Evolutionary conservation across 2,329 filamentous ascomycete genomes (phyloP).

Genomic region (Aureobasidium zeae): DNA sequence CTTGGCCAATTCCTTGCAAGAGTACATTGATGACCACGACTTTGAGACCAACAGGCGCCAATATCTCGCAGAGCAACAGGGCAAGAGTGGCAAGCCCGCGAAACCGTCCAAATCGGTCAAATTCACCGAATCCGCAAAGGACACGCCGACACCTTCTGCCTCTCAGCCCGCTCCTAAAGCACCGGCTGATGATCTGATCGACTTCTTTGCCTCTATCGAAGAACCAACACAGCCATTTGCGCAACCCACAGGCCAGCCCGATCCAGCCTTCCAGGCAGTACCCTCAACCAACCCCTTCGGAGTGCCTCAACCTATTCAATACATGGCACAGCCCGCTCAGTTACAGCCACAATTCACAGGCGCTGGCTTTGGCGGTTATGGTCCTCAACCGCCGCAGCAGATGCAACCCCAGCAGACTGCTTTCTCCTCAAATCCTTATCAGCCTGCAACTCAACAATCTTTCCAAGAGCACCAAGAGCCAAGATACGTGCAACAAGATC

Average conservation of each 20-base stretch:
- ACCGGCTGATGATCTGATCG: constrained; percentile 71
- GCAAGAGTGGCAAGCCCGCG: constrained; percentile 45
- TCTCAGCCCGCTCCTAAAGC: constrained; percentile 42
- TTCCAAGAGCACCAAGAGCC: constrained; percentile 20
- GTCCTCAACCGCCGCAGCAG: constrained; percentile 51
- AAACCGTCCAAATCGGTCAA: constrained; percentile 1
- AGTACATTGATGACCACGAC: constrained; percentile 88
- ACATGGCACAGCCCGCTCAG: constrained; percentile 27
- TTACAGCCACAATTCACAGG: constrained; percentile 58
- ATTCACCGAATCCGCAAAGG: neutral
- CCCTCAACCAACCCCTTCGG: constrained; percentile 33
- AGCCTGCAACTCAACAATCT: constrained; percentile 2
- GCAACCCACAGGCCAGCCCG: constrained; percentile 39
- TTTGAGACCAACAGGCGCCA: constrained; percentile 90
- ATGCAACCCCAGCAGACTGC: constrained; percentile 22
- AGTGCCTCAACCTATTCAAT: constrained; percentile 32
- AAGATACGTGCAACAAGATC: neutral
- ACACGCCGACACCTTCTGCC: constrained; percentile 23
- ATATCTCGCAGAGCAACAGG: constrained; percentile 80
- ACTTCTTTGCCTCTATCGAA: constrained; percentile 91
- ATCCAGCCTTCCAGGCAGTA: constrained; percentile 19
- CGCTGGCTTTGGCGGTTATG: constrained; percentile 75
- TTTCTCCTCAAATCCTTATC: constrained; percentile 33
- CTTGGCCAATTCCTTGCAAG: constrained; percentile 77
- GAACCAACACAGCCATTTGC: constrained; percentile 63